Conservation (phyloP, 345 rosid species). For the Pugionium dolabratum region DNA sequence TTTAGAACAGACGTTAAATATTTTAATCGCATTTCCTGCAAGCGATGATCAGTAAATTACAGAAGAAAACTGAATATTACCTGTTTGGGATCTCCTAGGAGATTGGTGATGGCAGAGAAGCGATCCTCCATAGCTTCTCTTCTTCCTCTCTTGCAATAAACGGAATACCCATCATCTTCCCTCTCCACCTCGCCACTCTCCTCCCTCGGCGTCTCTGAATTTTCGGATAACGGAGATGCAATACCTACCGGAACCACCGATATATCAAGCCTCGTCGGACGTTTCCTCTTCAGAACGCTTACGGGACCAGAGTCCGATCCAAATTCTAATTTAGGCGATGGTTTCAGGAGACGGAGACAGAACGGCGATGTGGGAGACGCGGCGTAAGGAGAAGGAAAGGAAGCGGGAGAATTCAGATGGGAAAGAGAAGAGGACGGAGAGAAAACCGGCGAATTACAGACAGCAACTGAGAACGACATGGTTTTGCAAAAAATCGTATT, state of each 20-base stretch:
- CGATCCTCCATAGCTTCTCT: constrained; percentile 95
- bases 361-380: constrained; percentile 70
- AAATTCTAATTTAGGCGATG: constrained; percentile 41
- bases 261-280: constrained; percentile 71
- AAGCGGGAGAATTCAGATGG: constrained; percentile 49
- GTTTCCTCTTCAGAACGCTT: constrained; percentile 67
- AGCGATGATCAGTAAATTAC: no score
- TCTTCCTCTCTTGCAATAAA: constrained; percentile 86
- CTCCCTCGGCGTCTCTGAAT: constrained; percentile 36
- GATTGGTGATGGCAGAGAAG: constrained; percentile 57
- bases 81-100: constrained; percentile 68
- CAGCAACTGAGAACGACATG: constrained; percentile 78
- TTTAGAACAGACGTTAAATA: no score
- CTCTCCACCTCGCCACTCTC: constrained; percentile 52
- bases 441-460: constrained; percentile 75
- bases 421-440: constrained; percentile 62
- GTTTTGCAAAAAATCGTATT: neutral
- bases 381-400: constrained; percentile 47
- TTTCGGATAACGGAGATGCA: no score
- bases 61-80: constrained; percentile 34
- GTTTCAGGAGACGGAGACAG: constrained; percentile 64
- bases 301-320: constrained; percentile 35
- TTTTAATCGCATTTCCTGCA: no score
- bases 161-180: constrained; percentile 65
- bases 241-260: constrained; percentile 36